Evolutionary conservation across 2,329 filamentous ascomycete species (phyloP), one percentile per base, ranked within the genome.

Genomic region (Ceratocystis cubensis): DNA sequence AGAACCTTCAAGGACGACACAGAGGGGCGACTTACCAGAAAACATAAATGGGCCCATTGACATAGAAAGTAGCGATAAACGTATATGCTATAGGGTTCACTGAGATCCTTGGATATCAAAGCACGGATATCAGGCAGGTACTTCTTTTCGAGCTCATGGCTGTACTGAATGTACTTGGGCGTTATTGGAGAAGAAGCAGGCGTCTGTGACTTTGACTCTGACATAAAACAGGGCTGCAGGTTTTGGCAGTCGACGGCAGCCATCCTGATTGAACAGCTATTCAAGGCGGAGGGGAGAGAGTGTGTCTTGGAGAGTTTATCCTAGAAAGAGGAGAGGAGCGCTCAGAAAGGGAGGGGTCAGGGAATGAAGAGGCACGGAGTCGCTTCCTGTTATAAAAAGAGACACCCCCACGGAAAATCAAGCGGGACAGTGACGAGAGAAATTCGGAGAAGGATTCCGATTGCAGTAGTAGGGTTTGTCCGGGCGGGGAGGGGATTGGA

Each of bases 41-140:
- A 97, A 76, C 94, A 99, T n/a, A 99, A 79, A 73, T 97, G 88
- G 4, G 89, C 89, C 94, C 94, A 99, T 82, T 97, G 91, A 74
- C 95, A 96, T 20, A 99, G 80, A 72, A 99, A 99, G 75, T 99
- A 99, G 41, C 94, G 86, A 76, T 97, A 99, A 67, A 99, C 94
- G 78, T 99, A 99, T 74, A 99, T 97, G 77, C 93, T 97, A 76
- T 99, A 99, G 1, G 94, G 94, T 76, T 99, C 94, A 71, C 93
- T 97, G 63, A 99, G 82, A 74, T 97, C 94, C 73, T 93, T 96
- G 57, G 92, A 94, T 73, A 99, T 99, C 73, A 99, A 79, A 67
- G 92, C 87, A 66, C 93, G 87, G 76, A 99, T 96, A 53, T 91
- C 86, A 45, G 91, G 86, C 53, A 99, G 85, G 74, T 94, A 83